These are phyloP conservation scores for Medicago truncatula DNA, from an alignment of 306 rosid species.

Conservation along the genomic window MtrunA17r5.0-ANR NC_053048.1:41400501-41401000, in stretches of 20 bases:
- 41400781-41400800: constrained; percentile 28
- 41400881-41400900: background rate
- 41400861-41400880: background rate
- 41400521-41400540: constrained; percentile 84
- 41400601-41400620: constrained; percentile 17
- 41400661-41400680: constrained; percentile 24
- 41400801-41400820: constrained; percentile 18
- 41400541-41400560: constrained; percentile 68
- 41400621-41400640: background rate
- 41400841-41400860: constrained; percentile 9
- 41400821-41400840: background rate
- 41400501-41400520: constrained; percentile 33
- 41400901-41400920: background rate
- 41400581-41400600: constrained; percentile 31
- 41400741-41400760: constrained; percentile 17
- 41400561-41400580: constrained; percentile 65
- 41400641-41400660: constrained; percentile 34
- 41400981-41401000: too few relatives aligned
- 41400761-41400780: constrained; percentile 16
- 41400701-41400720: background rate
- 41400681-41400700: constrained; percentile 18
- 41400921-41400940: background rate
- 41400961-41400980: too few relatives aligned
- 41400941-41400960: background rate
- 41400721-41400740: constrained; percentile 7